Percentiles rank a stretch among this genome's conserved stretches.
Conservation (phyloP, 768 basidiomycete genomes). For the Phaeolepiota aurea region DNA sequence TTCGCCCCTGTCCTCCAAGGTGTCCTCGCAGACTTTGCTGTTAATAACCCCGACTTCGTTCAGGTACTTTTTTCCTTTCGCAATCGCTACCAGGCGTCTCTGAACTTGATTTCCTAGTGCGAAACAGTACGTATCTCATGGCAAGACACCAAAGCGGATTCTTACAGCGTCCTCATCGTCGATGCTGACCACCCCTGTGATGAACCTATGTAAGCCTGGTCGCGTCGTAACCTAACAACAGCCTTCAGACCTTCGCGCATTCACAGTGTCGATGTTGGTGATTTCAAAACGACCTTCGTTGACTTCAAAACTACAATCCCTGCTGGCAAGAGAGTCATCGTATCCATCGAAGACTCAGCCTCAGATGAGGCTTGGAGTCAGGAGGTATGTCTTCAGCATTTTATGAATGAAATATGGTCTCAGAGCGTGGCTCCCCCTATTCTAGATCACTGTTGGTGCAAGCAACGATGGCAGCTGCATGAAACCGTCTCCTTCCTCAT, state of each 20-base stretch:
- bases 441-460: constrained; percentile 32
- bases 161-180: constrained; percentile 57
- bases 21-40: constrained; percentile 44
- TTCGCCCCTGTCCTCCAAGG: constrained; percentile 41
- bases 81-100: constrained; percentile 2
- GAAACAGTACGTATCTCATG: constrained; percentile 40
- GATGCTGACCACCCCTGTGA: constrained; percentile 47
- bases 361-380: constrained; percentile 64
- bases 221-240: constrained; percentile 1
- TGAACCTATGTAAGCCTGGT: constrained; percentile 41
- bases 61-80: constrained; percentile 22
- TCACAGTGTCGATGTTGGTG: constrained; percentile 51
- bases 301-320: constrained; percentile 39
- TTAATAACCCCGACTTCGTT: constrained; percentile 40
- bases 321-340: constrained; percentile 35
- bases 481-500: too few relatives aligned
- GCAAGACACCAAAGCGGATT: constrained; percentile 27
- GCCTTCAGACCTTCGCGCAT: constrained; percentile 3
- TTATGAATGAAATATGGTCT: too few relatives aligned
- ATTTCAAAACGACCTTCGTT: constrained; percentile 33
- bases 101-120: constrained; percentile 36
- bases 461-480: constrained; percentile 29
- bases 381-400: constrained; percentile 39
- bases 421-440: too few relatives aligned
- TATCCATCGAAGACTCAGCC: constrained; percentile 45